phyloP scores from a whole-genome alignment of 202 grass and related monocot genomes.

The Carex arenaria region DNA sequence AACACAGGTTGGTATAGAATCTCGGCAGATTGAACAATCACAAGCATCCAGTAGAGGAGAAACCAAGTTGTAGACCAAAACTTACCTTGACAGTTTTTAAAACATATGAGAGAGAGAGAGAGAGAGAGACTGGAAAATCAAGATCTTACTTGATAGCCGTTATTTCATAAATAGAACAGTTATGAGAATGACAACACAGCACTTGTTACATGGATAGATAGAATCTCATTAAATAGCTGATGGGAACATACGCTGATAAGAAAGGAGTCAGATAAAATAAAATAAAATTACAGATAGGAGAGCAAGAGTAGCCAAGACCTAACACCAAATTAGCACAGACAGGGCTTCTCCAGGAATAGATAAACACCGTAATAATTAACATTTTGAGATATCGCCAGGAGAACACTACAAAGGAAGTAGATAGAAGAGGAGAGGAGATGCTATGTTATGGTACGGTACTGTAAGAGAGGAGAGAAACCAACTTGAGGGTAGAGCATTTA shows the following conservation, averaged over 20 bases:
- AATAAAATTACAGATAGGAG: slow-evolving; percentile 2
- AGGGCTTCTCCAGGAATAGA: slow-evolving; percentile 8
- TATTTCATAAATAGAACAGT: slow-evolving; percentile 7
- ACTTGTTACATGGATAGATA: slow-evolving; percentile 10
- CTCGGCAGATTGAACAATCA: background rate
- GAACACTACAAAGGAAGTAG: slow-evolving; percentile 3
- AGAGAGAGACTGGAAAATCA: background rate
- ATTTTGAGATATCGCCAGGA: slow-evolving; percentile 4
- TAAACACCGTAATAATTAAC: background rate
- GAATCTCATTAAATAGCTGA: slow-evolving; percentile 14
- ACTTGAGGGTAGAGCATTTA: slow-evolving; percentile 14
- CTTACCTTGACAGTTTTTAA: background rate
- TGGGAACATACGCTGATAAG: background rate
- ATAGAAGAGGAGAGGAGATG: slow-evolving; percentile 5
- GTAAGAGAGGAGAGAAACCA: slow-evolving; percentile 11
- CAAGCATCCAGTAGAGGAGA: background rate
- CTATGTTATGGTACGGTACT: background rate
- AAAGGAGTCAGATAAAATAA: slow-evolving; percentile 15
- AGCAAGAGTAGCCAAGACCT: background rate
- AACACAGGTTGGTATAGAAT: background rate
- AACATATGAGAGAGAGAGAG: background rate
- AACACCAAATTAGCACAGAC: slow-evolving; percentile 17
- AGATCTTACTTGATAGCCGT: background rate
- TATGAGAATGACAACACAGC: background rate
- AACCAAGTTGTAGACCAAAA: background rate